Evolutionary conservation across 1,284 basidiomycete species (phyloP), one percentile per base, ranked within the genome.

Genomic region (Pseudozyma hubeiensis): DNA sequence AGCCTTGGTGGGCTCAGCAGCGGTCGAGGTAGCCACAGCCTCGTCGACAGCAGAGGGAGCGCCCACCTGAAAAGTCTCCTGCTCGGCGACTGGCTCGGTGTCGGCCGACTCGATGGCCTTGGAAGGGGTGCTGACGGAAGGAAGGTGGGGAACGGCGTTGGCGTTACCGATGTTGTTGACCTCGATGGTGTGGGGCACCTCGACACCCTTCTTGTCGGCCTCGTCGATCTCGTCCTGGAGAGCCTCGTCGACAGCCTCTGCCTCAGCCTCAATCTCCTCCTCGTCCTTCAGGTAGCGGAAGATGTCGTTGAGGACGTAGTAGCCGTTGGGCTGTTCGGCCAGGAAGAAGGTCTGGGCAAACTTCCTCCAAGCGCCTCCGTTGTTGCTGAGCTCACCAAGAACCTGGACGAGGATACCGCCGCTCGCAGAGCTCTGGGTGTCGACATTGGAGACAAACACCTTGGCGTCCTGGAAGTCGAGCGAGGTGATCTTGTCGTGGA

Each of bases 271-370:
- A 74, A 92, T 92, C 69, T 93, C 91, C 40, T 90, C 88, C 81
- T 97, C 95, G 86, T 98, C 95, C 88, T 97, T 97, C 75, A 99
- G 88, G 88, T 96, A 98, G 73, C 96, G 92, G 91, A 99, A 99
- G 87, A 99, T 98, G 87, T 99, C 97, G 87, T 99, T 99, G 85
- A 99, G 90, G 69, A 99, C 97, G 86, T 94, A 99, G 88, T 98
- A 99, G 49, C 97, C 97, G 82, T 96, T 97, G 43, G 94, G 93
- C 87, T 99, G 97, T 86, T 97, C 93, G 49, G 97, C 97, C 60
- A 99, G 91, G 91, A 99, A 99, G 88, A 99, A 99, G 14, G 96
- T 98, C 87, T 99, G 97, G 24, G 94, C 94, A 83, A 99, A 99
- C 87, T 98, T 98, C 83, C 91, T 91, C 97, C 97, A 99, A 4